These are phyloP conservation scores for Cydonia oblonga DNA, from an alignment of 331 rosid genomes.

Conservation along the genomic window DNA sequence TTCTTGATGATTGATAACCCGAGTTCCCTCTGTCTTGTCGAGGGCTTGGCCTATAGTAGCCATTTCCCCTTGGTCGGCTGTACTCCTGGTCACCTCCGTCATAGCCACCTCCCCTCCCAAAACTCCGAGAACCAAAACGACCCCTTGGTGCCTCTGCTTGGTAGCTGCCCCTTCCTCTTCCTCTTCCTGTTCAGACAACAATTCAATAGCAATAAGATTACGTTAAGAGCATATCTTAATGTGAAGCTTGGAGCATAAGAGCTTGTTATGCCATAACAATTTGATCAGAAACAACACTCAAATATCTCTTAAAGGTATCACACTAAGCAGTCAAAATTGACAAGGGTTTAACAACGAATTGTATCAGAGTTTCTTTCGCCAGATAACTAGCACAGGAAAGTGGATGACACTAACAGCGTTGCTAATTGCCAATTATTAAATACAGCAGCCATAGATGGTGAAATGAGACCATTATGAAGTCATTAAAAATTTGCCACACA, in stretches of 20 bases:
- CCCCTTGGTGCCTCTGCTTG: conserved; percentile 60
- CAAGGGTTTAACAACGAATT: background rate
- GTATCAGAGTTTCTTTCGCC: background rate
- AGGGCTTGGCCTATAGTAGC: conserved; percentile 54
- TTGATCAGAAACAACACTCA: background rate
- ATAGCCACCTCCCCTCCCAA: conserved; percentile 44
- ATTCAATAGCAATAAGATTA: conserved; percentile 6
- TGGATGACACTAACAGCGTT: background rate
- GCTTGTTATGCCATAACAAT: background rate
- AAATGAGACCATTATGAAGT: background rate
- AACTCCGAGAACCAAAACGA: conserved; percentile 20
- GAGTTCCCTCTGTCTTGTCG: conserved; percentile 52
- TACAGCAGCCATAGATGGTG: background rate
- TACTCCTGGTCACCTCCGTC: conserved; percentile 60
- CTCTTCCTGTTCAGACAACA: conserved; percentile 55
- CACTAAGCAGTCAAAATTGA: background rate
- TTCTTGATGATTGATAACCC: conserved; percentile 45
- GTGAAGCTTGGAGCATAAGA: background rate
- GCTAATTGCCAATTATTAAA: background rate
- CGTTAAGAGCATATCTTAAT: background rate
- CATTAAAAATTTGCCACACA: background rate
- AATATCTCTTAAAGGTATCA: background rate
- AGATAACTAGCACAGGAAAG: background rate
- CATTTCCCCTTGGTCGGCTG: conserved; percentile 57
- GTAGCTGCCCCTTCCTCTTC: conserved; percentile 77